Evolutionary conservation across 2,329 filamentous ascomycete species (phyloP), one percentile per base, ranked within the genome.

Genomic region (Chrysoporthe austroafricana): DNA sequence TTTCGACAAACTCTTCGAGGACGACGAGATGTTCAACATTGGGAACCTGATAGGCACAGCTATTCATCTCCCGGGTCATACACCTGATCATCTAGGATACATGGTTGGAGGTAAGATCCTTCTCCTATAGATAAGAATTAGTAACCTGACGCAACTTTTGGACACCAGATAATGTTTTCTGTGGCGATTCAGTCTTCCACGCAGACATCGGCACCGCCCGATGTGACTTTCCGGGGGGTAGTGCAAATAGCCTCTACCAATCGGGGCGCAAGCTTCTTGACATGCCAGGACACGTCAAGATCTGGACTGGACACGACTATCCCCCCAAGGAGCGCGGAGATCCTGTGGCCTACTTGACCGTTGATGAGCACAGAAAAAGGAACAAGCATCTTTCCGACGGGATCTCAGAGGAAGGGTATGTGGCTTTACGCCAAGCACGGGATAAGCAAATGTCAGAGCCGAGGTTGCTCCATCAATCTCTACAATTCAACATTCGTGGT

Each of bases 41-140:
- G 87, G 88, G 0, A 64, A 73, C 0, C 43, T 89, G 16, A 73
- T 70, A 1, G 83, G 76, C 0, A 77, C 73, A 2, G 85, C 81
- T 0, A 73, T 89, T 0, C 83, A 89, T 70, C 81, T 90, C 0
- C 86, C 87, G 0, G 87, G 87, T 0, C 86, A 90, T 70, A 89
- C 86, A 0, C 85, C 86, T 0, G 87, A 90, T 70, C 86, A 89
- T 65, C 72, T 88, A 16, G 87, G 86, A 0, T 90, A 90, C 69
- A 75, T 77, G 44, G 82, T 89, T 62, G 85, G 84, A 74, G 75
- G 80, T 80, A 70, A 69, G 74, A 63, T 11, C 46, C 13, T 59
- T 42, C n/a, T 36, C 6, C 18, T 11, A 18, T 0, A 56, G 7
- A 4, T 43, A 43, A 32, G 9, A 18, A n/a, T 9, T 13, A 54